These are phyloP conservation scores for Acanthamoeba castellanii DNA, from an alignment of 208 protist genomes.

Conservation along the genomic window DNA sequence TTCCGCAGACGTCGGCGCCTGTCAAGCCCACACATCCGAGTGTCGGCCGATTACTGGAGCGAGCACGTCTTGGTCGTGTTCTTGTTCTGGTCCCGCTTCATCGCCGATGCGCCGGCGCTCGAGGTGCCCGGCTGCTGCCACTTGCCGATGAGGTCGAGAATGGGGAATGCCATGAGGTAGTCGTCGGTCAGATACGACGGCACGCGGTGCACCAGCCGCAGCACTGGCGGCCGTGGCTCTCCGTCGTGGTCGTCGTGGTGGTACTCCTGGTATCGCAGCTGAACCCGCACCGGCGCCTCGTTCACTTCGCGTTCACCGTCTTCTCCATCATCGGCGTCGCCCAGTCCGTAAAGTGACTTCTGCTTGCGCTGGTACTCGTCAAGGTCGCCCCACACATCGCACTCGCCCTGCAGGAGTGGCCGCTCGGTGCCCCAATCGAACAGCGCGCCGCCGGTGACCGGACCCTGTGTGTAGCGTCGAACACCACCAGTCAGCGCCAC, in stretches of 20 bases:
- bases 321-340: neutral
- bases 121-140: neutral
- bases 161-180: slow-evolving; percentile 46
- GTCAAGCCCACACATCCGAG: too few relatives aligned
- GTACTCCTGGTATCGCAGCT: neutral
- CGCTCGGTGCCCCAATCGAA: slow-evolving; percentile 48
- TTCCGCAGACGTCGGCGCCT: neutral
- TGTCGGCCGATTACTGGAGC: neutral
- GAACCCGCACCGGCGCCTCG: neutral
- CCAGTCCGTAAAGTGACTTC: too few relatives aligned
- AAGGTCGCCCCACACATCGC: slow-evolving; percentile 60
- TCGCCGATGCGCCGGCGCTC: neutral
- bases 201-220: neutral
- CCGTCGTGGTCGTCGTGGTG: neutral
- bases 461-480: slow-evolving; percentile 15
- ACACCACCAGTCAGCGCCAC: too few relatives aligned
- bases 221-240: neutral
- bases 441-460: slow-evolving; percentile 30
- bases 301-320: neutral
- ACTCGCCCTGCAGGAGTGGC: neutral
- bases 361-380: neutral
- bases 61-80: neutral
- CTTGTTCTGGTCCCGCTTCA: neutral
- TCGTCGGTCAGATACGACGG: slow-evolving; percentile 18
- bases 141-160: neutral